Base-by-base conservation (phyloP, 305 asterid genomes). In the Euphrasia arctica region DNA sequence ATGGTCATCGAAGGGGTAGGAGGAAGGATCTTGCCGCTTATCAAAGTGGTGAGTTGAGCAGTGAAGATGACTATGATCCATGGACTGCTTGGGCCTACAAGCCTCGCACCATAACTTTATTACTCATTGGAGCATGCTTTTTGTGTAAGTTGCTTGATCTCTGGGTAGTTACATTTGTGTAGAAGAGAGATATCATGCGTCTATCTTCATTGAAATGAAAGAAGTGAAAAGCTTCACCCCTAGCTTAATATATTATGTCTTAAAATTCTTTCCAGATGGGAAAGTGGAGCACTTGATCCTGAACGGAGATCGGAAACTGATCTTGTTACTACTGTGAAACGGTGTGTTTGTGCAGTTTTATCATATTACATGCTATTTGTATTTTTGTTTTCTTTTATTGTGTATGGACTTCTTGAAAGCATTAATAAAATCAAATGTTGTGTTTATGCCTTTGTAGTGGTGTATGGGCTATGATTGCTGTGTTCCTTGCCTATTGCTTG, bases 271-370 rank as follows among this genome's bases (percentile, higher is more conserved):
- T 65, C 36, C 84, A 90, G 97, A 70, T 90, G 97, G 97, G 89
- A 92, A 61, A 83, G 97, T 79, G 96, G 97, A 58, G 96, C 85
- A 25, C 97, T 90, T 50, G 83, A 85, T 77, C 88, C 96, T 54
- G 90, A 90, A 65, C 74, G 78, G 63, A 73, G 78, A 74, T 79
- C 80, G 42, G 68, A 78, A 25, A 71, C 76, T 63, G 89, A 85
- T 73, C 80, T 82, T 65, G 69, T 77, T 74, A 66, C 85, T 49
- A 87, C 95, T 57, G 95, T 88, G 66, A 90, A 88, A 76, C 84
- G 95, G 97, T 88, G 67, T 55, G 68, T 58, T 14, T 43, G 8
- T 29, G 32, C 48, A 62, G 29, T 28, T 39, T 68, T 73, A 39
- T 32, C 55, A 54, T 39, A 27, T 56, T 58, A 28, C 72, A 39